Percentiles rank a stretch among this genome's conserved stretches.
Evolutionary conservation across 2,329 filamentous ascomycete species (phyloP).

Genomic region (Arthroderma sp.): DNA sequence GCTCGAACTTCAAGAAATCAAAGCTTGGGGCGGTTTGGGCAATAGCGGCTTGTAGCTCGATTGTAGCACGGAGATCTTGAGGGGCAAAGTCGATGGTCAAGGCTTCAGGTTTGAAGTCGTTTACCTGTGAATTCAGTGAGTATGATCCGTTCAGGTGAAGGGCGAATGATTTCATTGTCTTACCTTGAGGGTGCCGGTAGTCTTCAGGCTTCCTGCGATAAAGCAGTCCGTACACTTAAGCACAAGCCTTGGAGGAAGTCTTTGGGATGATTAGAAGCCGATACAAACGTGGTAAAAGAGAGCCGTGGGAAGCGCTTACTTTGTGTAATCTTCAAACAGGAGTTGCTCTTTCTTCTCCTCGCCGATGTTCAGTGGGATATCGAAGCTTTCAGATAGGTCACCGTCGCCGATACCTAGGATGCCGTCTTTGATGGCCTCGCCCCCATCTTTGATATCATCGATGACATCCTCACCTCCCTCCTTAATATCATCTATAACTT

Average conservation of each 20-base stretch:
- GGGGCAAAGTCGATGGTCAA: slow-evolving; percentile 12
- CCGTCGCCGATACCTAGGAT: slow-evolving; percentile 4
- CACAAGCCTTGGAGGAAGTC: slow-evolving; percentile 8
- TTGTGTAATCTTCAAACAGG: slow-evolving; percentile 12
- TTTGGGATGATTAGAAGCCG: background rate
- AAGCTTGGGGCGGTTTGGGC: slow-evolving; percentile 5
- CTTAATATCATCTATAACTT: background rate
- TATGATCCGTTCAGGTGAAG: background rate
- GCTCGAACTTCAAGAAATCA: slow-evolving; percentile 4
- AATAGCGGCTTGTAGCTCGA: slow-evolving; percentile 11
- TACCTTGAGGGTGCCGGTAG: slow-evolving; percentile 15
- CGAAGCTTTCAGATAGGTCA: slow-evolving; percentile 10
- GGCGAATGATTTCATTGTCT: background rate
- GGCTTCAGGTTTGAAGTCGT: slow-evolving; percentile 10
- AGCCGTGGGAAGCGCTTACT: slow-evolving; percentile 4
- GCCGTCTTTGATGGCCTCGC: background rate
- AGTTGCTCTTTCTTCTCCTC: slow-evolving; percentile 9
- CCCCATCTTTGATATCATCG: slow-evolving; percentile 6
- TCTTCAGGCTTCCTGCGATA: slow-evolving; percentile 14
- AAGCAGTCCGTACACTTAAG: slow-evolving; percentile 18
- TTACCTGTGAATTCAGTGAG: slow-evolving; percentile 5
- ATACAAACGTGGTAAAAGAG: background rate
- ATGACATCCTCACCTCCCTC: slow-evolving; percentile 4
- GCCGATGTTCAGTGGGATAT: slow-evolving; percentile 13
- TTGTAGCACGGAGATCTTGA: slow-evolving; percentile 11